Evolutionary conservation across 2,329 filamentous ascomycete genomes (phyloP), one percentile per base, ranked within the genome.

Genomic region (Trichoderma sp.): DNA sequence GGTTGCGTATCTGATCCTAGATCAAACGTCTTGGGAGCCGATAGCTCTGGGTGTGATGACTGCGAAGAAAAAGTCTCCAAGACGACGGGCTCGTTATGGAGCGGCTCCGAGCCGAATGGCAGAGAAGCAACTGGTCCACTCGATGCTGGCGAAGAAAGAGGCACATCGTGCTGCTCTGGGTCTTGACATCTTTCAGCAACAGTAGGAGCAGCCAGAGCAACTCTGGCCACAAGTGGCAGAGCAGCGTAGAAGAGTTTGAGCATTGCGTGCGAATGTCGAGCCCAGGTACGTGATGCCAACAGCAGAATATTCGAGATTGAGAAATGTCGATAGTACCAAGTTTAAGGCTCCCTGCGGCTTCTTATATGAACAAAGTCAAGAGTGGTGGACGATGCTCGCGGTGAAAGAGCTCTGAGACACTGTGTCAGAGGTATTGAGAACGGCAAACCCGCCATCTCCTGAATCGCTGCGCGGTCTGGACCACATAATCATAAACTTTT

Each of bases 171-270:
- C 24, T 52, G 51, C 59, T 24, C 28, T 21, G 59, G 28, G 26
- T 21, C 34, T 18, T 52, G n/a, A 30, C 66, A 68, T 49, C 30
- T 34, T 6, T 26, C 26, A 49, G 30, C 21, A 61, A 63, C 10
- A 1, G 30, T 10, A 18, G 73, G 72, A 30, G 68, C 71, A 46
- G 72, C 76, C 37, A 73, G 32, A 7, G 68, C 73, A 59, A 70
- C 59, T 56, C 73, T 71, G 34, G 73, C 75, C 74, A 78, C 70
- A 14, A 78, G 70, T 14, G 75, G 74, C 54, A 73, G 71, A 21
- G 70, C 65, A 4, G 71, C 56, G 34, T 76, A 37, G 34, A 78
- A 63, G 52, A 66, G 56, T 28, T 71, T 72, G 56, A 74, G 71
- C 75, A 78, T 76, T 66, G 64, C 21, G 28, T 16, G 46, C 51